Conservation (phyloP, 805 yeast species). For the Hanseniaspora singularis region DNA sequence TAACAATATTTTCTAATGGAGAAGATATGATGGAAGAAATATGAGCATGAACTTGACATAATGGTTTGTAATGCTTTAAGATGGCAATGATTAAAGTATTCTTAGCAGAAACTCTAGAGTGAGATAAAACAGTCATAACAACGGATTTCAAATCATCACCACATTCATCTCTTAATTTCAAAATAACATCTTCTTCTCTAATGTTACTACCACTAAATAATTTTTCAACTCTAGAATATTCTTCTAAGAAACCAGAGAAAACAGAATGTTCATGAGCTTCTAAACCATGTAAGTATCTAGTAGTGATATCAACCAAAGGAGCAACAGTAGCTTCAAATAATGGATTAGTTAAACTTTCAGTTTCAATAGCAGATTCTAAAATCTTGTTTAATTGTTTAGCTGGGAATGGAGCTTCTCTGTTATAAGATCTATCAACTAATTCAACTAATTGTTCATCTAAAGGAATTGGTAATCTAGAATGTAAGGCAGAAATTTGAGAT, state of each 20-base stretch:
- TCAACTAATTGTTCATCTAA: constrained; percentile 57
- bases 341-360: constrained; percentile 39
- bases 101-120: constrained; percentile 85
- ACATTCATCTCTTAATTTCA: constrained; percentile 78
- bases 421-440: constrained; percentile 51
- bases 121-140: constrained; percentile 65
- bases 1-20: constrained; percentile 67
- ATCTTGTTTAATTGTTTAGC: constrained; percentile 70
- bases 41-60: constrained; percentile 58
- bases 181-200: constrained; percentile 81
- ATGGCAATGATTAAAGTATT: constrained; percentile 81
- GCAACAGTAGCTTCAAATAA: constrained; percentile 48
- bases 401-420: constrained; percentile 78
- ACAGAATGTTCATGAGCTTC: constrained; percentile 72
- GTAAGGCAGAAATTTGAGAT: constrained; percentile 75
- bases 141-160: constrained; percentile 65
- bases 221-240: constrained; percentile 67
- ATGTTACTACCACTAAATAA: constrained; percentile 63
- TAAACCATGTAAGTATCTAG: constrained; percentile 60
- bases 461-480: constrained; percentile 72
- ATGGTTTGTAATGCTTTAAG: constrained; percentile 66
- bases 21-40: constrained; percentile 58
- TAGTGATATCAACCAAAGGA: constrained; percentile 64
- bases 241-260: constrained; percentile 54
- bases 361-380: constrained; percentile 47